A percentile compares a stretch with the other conserved stretches of the same genome.
Evolutionary conservation across 345 rosid species (phyloP).

Genomic region (Syzygium jambos): DNA sequence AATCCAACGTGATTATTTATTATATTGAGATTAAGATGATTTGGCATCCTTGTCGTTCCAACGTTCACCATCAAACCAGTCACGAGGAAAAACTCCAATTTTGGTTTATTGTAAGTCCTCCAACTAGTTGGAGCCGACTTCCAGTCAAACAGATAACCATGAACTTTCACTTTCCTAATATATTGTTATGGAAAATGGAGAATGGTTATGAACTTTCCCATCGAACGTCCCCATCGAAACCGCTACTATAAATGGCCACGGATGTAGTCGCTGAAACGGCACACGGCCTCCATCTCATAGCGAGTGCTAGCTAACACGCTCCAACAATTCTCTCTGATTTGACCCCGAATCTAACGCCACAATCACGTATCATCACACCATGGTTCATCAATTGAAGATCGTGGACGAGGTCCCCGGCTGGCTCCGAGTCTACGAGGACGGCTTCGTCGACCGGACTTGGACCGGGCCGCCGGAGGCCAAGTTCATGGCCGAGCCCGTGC

Average conservation of each 20-base stretch:
- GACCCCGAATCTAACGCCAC: too few species aligned
- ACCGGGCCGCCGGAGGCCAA: conserved; percentile 50
- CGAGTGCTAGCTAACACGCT: not conserved
- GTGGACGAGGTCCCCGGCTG: conserved; percentile 63
- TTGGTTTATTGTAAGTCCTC: not conserved
- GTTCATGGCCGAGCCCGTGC: conserved; percentile 48
- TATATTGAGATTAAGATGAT: too few species aligned
- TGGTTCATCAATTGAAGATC: conserved; percentile 20
- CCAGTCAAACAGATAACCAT: not conserved
- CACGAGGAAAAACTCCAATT: not conserved
- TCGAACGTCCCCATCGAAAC: not conserved
- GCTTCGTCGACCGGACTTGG: conserved; percentile 57
- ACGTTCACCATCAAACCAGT: not conserved
- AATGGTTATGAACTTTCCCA: not conserved
- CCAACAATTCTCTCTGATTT: not conserved
- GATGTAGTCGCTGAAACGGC: not conserved
- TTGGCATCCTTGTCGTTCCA: too few species aligned
- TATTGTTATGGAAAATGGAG: not conserved
- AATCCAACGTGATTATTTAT: too few species aligned
- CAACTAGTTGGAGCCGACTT: not conserved
- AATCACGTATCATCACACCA: not conserved
- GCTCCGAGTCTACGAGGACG: conserved; percentile 47
- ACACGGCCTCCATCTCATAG: not conserved
- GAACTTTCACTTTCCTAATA: too few species aligned
- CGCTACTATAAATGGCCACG: not conserved